Base-by-base conservation (phyloP, 805 yeast species). In the Candida peoriensis region DNA sequence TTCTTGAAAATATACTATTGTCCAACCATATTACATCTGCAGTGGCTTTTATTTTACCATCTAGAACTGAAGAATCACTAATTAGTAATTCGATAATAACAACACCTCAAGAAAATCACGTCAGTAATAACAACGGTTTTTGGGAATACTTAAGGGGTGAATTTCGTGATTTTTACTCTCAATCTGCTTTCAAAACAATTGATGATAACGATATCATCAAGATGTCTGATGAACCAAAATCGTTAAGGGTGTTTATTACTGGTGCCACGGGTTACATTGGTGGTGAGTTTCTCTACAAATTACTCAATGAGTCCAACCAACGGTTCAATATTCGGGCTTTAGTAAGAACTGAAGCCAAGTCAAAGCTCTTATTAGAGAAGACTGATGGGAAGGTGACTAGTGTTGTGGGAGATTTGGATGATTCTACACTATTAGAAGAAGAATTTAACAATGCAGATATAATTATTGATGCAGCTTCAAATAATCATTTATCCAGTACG, bases 251-350 rank as follows among this genome's bases (percentile, higher is more conserved):
- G 7, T 35, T 39, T 16, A 15, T 35, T 8, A 33, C 39, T 8
- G 63, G 64, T n/a, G 61, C 61, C n/a, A 57, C 61, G 4, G 63
- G 63, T n/a, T 57, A 47, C 39, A 54, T 57, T 26, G 63, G 61
- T 4, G 61, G 60, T 8, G 47, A 54, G 33, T 47, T 54, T 8
- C 38, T 58, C 10, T 42, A 49, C 42, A 46, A 51, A 33, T 32
- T 59, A 9, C 36, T 57, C n/a, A 28, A 40, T 13, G 40, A 42
- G 16, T 27, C 29, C 31, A 42, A 40, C 8, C 13, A 12, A 11
- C 9, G n/a, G n/a, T 13, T 23, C 13, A 23, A 23, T 13, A 37
- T 59, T 6, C 43, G 52, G 6, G 59, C 54, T 2, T 36, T 57
- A 14, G 57, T 55, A 15, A 36, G 63, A 23, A 25, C 43, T 17